A percentile compares a stretch with the other conserved stretches of the same genome.
These are phyloP conservation scores for Gyrodon lividus DNA, from an alignment of 768 basidiomycete species.

Conservation along the genomic window DNA sequence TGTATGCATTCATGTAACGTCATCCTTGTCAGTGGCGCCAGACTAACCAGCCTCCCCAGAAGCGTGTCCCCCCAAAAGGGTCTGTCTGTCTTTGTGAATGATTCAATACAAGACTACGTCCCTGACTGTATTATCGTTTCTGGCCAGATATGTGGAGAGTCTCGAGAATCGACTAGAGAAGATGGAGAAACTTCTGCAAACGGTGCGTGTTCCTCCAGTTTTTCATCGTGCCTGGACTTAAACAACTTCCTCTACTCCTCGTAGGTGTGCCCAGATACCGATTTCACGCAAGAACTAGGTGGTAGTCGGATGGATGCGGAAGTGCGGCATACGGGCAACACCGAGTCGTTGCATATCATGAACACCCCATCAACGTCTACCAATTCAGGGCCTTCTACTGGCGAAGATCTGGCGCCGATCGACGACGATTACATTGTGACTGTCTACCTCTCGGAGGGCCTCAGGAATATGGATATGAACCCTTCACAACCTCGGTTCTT, in stretches of 20 bases:
- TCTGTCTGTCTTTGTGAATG: constrained; percentile 12
- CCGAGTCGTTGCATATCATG: constrained; percentile 13
- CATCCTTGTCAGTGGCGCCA: background rate
- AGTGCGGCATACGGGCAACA: constrained; percentile 27
- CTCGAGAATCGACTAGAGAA: constrained; percentile 63
- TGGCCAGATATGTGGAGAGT: constrained; percentile 56
- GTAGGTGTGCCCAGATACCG: constrained; percentile 67
- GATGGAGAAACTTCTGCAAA: constrained; percentile 59
- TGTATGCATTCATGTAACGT: background rate
- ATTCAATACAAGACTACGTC: background rate
- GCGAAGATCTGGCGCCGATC: constrained; percentile 25
- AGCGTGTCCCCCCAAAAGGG: constrained; percentile 42
- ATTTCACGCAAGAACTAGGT: constrained; percentile 58
- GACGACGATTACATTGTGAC: constrained; percentile 29
- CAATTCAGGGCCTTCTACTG: background rate
- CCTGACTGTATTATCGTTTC: background rate
- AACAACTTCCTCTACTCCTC: background rate
- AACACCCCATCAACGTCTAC: constrained; percentile 11
- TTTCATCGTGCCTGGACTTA: constrained; percentile 3
- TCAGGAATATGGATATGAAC: constrained; percentile 22
- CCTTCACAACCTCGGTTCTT: constrained; percentile 28
- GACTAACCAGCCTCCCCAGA: constrained; percentile 24
- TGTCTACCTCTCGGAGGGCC: constrained; percentile 21
- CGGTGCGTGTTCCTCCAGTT: constrained; percentile 34
- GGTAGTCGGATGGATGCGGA: constrained; percentile 39